Evolutionary conservation across 2,329 filamentous ascomycete species (phyloP).

Genomic region (Tolypocladium amazonense): DNA sequence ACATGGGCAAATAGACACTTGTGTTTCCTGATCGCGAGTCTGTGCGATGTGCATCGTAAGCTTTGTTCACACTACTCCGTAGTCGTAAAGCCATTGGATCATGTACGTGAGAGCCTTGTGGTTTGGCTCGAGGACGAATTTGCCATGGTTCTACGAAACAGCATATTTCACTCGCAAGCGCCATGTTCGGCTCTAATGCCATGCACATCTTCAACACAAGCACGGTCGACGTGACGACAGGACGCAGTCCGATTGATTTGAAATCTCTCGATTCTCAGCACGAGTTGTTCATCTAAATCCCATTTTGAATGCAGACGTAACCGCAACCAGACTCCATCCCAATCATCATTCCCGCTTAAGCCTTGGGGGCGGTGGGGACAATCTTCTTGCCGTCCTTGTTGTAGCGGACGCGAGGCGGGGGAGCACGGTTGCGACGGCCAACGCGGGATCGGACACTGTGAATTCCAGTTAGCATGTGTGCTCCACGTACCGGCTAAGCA

Average conservation of each 20-base stretch:
- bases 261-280: constrained; percentile 14
- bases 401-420: constrained; percentile 94
- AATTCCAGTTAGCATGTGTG: constrained; percentile 28
- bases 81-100: not conserved
- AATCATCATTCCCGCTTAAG: constrained; percentile 20
- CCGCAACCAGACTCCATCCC: constrained; percentile 27
- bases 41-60: not conserved
- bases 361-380: constrained; percentile 54
- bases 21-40: not conserved
- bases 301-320: constrained; percentile 26
- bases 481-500: constrained; percentile 15
- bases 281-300: constrained; percentile 24
- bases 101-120: too few species aligned
- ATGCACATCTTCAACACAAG: not conserved
- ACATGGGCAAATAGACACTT: not conserved
- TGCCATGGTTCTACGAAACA: too few species aligned
- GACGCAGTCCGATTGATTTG: constrained; percentile 14
- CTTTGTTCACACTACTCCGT: not conserved
- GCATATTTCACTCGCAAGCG: not conserved
- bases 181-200: too few species aligned
- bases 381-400: constrained; percentile 99
- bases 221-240: constrained; percentile 2
- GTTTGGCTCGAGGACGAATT: not conserved
- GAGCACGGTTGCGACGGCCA: constrained; percentile 97
- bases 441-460: constrained; percentile 89